These are phyloP conservation scores for Fusarium beomiforme DNA, from an alignment of 2,329 filamentous ascomycete species.

Conservation along the genomic window DNA sequence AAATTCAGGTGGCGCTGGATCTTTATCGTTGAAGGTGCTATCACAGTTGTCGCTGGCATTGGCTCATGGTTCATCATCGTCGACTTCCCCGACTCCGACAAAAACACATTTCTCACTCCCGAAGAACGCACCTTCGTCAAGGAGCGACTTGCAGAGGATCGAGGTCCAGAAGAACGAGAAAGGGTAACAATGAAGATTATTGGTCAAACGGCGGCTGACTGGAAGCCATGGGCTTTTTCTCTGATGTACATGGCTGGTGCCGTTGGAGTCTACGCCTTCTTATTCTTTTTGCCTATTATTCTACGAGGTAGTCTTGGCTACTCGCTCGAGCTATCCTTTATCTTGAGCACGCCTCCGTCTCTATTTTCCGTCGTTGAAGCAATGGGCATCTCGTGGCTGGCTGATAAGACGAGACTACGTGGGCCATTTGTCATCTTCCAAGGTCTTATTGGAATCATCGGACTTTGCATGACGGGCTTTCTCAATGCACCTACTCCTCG, in stretches of 20 bases:
- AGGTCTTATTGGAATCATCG: slow-evolving; percentile 21
- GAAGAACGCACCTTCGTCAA: slow-evolving; percentile 25
- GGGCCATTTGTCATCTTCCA: slow-evolving; percentile 27
- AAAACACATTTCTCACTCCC: slow-evolving; percentile 18
- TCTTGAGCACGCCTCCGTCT: slow-evolving; percentile 4
- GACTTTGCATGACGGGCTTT: slow-evolving; percentile 22
- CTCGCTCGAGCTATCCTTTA: slow-evolving; percentile 16
- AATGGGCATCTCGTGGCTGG: slow-evolving; percentile 24
- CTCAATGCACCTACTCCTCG: slow-evolving; percentile 12
- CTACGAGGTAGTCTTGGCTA: slow-evolving; percentile 20
- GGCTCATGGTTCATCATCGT: slow-evolving; percentile 34
- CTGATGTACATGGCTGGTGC: slow-evolving; percentile 31
- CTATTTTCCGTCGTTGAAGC: slow-evolving; percentile 21
- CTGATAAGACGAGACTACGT: slow-evolving; percentile 14
- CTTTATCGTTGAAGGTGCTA: slow-evolving; percentile 28
- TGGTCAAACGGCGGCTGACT: slow-evolving; percentile 3
- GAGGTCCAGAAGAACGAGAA: slow-evolving; percentile 20
- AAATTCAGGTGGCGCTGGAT: slow-evolving; percentile 23
- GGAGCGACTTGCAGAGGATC: not conserved
- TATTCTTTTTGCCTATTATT: slow-evolving; percentile 19
- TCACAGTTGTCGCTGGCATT: slow-evolving; percentile 20
- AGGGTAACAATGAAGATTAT: slow-evolving; percentile 8
- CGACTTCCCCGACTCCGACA: slow-evolving; percentile 26
- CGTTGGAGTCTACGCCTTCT: slow-evolving; percentile 21
- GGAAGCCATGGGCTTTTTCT: slow-evolving; percentile 31